Evolutionary conservation across 257 asterid species (phyloP).

Genomic region (Nicotiana tomentosiformis): DNA sequence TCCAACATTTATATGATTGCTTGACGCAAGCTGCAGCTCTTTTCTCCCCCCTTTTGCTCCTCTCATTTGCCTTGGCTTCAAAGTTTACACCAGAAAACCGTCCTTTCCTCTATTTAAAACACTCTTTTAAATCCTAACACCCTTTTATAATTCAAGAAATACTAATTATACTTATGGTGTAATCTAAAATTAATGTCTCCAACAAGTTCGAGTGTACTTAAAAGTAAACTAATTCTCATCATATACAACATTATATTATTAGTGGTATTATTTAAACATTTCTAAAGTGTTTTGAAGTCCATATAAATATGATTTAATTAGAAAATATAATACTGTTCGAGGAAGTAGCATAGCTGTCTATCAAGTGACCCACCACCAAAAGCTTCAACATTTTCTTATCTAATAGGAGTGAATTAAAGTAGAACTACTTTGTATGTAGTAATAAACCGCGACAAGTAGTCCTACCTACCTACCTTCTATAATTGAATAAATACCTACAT

Average conservation of each 20-base stretch:
- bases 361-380: constrained; percentile 52
- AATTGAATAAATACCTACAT: not conserved
- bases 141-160: no score
- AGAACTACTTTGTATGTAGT: not conserved
- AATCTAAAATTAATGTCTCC: no score
- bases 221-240: no score
- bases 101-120: not conserved
- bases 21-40: not conserved
- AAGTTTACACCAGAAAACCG: not conserved
- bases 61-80: not conserved
- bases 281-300: no score
- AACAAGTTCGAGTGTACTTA: no score
- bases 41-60: not conserved
- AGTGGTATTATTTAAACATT: no score
- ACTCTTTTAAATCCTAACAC: not conserved
- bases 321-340: not conserved
- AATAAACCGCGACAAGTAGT: constrained; percentile 7
- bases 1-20: not conserved
- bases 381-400: constrained; percentile 16
- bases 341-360: not conserved
- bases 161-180: no score
- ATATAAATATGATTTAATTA: no score
- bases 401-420: not conserved
- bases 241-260: no score
- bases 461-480: constrained; percentile 4